These are phyloP conservation scores for Podaxis sp. DNA, from an alignment of 768 basidiomycete genomes.

Conservation along the genomic window DNA sequence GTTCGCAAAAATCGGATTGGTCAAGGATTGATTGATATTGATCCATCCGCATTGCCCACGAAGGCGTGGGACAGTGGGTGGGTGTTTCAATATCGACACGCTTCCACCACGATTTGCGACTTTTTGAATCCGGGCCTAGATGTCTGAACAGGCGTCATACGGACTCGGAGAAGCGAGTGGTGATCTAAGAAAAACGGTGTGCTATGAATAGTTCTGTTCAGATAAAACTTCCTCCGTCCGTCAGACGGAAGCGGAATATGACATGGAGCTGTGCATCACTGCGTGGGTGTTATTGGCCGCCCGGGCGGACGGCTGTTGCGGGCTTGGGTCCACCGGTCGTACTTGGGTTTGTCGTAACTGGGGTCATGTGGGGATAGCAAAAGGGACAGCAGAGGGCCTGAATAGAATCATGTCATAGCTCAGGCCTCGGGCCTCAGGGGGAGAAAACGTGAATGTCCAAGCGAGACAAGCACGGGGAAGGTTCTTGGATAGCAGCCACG, in stretches of 20 bases:
- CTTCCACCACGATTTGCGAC: too few species aligned
- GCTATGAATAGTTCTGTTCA: background rate
- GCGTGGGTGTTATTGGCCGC: background rate
- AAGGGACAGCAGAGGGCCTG: too few species aligned
- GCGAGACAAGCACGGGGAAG: too few species aligned
- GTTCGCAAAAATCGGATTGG: background rate
- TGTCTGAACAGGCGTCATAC: too few species aligned
- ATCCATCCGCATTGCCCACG: background rate
- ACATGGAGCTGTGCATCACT: background rate
- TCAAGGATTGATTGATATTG: background rate
- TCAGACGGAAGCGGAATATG: background rate
- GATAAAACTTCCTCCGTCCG: background rate
- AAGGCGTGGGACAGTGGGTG: background rate
- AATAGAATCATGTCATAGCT: too few species aligned
- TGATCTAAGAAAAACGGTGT: background rate
- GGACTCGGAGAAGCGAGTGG: conserved; percentile 1
- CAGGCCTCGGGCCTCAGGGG: too few species aligned
- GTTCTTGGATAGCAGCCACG: too few species aligned
- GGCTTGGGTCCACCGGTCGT: background rate
- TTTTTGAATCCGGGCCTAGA: too few species aligned
- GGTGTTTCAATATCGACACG: too few species aligned
- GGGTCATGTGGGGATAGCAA: too few species aligned
- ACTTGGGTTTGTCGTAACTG: too few species aligned
- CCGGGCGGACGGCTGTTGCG: background rate
- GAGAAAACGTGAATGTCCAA: too few species aligned